These are phyloP conservation scores for Populus tomentosa DNA, from an alignment of 441 rosid genomes.

Conservation along the genomic window DNA sequence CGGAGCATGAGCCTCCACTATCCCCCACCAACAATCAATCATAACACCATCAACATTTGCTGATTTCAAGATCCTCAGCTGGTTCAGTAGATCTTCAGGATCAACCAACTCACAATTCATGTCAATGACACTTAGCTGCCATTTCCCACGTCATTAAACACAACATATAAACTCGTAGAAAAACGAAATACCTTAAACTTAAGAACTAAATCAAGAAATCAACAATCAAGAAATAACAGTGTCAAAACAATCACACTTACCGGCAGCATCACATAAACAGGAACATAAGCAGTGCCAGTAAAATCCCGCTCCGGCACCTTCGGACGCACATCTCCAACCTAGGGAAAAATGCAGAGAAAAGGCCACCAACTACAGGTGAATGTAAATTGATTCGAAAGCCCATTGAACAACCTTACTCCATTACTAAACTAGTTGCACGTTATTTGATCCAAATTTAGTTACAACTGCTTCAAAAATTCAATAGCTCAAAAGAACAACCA, in stretches of 20 bases:
- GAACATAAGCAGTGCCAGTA: constrained; percentile 77
- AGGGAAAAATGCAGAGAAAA: not conserved
- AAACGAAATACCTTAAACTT: not conserved
- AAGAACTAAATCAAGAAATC: not conserved
- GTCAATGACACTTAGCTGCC: constrained; percentile 78
- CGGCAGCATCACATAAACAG: constrained; percentile 89
- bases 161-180: not conserved
- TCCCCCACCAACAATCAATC: constrained; percentile 99
- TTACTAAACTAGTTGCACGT: not conserved
- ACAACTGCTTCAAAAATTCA: not conserved
- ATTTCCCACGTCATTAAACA: constrained; percentile 1
- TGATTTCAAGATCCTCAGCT: constrained; percentile 68
- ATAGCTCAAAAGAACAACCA: not conserved
- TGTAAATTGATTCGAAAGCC: not conserved
- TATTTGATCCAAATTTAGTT: not conserved
- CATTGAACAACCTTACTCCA: not conserved
- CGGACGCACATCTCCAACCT: constrained; percentile 45
- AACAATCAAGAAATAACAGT: constrained; percentile 2
- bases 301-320: constrained; percentile 69
- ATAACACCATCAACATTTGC: constrained; percentile 79
- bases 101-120: constrained; percentile 87
- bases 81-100: constrained; percentile 69
- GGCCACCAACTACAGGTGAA: not conserved
- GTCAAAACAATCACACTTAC: constrained; percentile 38
- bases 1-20: constrained; percentile 88